A percentile compares a stretch with the other conserved stretches of the same genome.
Conservation (phyloP, 805 yeast genomes). For the Ogataea trehalophila region DNA sequence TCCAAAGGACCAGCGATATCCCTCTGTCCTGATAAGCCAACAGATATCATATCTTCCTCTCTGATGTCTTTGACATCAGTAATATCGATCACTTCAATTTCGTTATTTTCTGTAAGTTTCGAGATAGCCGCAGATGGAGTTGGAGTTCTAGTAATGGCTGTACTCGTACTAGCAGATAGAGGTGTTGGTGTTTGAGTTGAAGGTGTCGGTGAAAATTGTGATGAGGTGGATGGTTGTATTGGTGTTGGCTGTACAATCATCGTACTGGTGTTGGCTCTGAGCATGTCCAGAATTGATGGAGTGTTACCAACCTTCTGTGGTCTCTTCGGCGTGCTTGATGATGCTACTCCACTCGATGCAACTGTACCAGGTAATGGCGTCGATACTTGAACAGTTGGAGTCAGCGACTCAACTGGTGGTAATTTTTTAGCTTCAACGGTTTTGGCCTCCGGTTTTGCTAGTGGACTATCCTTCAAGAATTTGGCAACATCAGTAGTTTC, state of each 20-base stretch:
- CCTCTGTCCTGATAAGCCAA: not conserved
- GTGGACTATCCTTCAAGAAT: constrained; percentile 13
- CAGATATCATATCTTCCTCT: constrained; percentile 7
- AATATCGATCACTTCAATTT: constrained; percentile 17
- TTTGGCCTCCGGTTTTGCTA: not conserved
- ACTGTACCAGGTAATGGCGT: not conserved
- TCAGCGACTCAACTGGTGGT: not conserved
- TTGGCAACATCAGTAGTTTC: constrained; percentile 25
- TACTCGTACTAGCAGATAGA: not conserved
- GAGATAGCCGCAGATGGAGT: constrained; percentile 4
- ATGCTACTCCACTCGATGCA: not conserved
- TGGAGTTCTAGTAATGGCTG: constrained; percentile 1
- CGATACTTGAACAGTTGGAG: not conserved
- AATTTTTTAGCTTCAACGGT: not conserved
- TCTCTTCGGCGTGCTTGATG: not conserved
- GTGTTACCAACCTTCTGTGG: not conserved
- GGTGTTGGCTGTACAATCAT: constrained; percentile 5
- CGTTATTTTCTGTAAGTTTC: constrained; percentile 1
- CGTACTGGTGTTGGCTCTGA: constrained; percentile 1
- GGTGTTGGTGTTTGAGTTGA: constrained; percentile 12
- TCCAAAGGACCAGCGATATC: constrained; percentile 5
- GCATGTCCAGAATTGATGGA: constrained; percentile 13
- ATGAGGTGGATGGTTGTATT: constrained; percentile 6
- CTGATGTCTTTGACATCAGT: constrained; percentile 12
- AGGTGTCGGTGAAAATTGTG: constrained; percentile 7